Evolutionary conservation across 495 filamentous ascomycete genomes (phyloP), one percentile per base, ranked within the genome.

Genomic region (Lophiostoma macrostomum): DNA sequence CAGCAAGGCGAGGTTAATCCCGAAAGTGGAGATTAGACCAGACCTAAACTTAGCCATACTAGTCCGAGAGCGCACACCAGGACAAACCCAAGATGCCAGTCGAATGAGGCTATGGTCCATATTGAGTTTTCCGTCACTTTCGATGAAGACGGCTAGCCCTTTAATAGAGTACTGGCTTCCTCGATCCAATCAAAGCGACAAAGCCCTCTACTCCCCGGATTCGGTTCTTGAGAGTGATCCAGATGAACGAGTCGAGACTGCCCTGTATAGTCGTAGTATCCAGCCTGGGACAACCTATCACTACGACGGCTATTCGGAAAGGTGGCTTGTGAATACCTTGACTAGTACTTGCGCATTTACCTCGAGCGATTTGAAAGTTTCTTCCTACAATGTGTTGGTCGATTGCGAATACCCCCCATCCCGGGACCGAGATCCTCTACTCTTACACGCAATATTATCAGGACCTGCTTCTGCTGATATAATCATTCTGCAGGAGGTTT

Each of bases 401-500:
- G 79, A 82, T 27, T 76, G 76, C 27, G 50, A 69, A 12, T 71
- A 71, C 37, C 77, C 79, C 0, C 67, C 74, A 3, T 68, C 73
- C n/a, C 45, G 63, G 13, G 63, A 68, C 18, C 72, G 79, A 32
- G 74, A 80, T 62, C 71, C 76, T 5, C 66, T 77, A 14, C 55
- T 82, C 16, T 36, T 79, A 28, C 48, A 68, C 16, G 72, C 72
- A 53, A 63, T 80, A 34, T 54, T 80, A 37, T 58, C 71, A 5
- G 14, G 57, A 0, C 22, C 50, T 4, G 69, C 71, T 22, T 35
- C 52, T 1, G 67, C 75, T 11, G 72, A 79, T 56, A 63, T 80
- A 13, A 53, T 83, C n/a, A 67, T 78, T 16, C 67, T 84, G 6
- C 72, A 83, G 63, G 79, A 82, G 64, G 76, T 83, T 19, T 78